Conservation (phyloP, 257 asterid species). For the Solanum pennellii region DNA sequence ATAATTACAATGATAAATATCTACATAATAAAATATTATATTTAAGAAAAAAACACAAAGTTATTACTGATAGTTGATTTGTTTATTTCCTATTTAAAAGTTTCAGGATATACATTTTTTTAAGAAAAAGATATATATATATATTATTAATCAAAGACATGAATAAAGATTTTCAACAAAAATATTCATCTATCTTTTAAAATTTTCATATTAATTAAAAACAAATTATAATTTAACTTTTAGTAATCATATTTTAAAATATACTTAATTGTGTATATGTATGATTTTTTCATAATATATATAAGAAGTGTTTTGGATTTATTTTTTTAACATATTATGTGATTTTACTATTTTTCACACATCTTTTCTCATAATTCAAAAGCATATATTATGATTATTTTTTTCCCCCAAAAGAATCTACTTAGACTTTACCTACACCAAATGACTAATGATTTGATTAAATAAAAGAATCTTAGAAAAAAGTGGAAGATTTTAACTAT, state of each 20-base stretch:
- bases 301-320: not conserved
- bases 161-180: not conserved
- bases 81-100: not conserved
- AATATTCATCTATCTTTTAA: not conserved
- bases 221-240: no score
- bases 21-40: not conserved
- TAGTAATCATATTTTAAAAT: no score
- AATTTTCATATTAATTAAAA: not conserved
- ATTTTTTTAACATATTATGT: not conserved
- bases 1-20: not conserved
- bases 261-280: not conserved
- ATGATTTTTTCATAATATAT: no score
- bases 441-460: not conserved
- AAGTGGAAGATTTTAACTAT: not conserved
- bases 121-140: no score
- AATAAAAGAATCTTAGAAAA: not conserved
- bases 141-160: not conserved
- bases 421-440: not conserved
- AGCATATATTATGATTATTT: not conserved
- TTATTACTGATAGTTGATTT: not conserved
- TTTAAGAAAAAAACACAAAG: not conserved
- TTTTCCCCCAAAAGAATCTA: not conserved
- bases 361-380: not conserved
- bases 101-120: not conserved
- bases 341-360: not conserved